Evolutionary conservation across 768 basidiomycete genomes (phyloP), one percentile per base, ranked within the genome.

Genomic region (Crucibulum laeve): DNA sequence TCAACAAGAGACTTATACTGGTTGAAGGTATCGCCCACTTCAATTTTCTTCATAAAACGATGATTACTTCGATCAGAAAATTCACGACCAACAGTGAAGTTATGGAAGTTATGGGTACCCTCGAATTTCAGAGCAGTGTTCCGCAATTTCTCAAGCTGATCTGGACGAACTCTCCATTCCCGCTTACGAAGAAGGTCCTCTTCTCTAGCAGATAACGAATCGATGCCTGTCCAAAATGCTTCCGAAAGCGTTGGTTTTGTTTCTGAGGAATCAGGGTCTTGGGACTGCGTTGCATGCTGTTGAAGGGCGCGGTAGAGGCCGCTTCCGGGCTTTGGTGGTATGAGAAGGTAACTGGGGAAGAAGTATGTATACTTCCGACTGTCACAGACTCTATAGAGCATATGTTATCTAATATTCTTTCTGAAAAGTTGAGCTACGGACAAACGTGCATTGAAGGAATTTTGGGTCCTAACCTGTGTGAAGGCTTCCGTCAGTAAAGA

Each of bases 291-390:
- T 14, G 53, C 53, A 34, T 70, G 58, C 26, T 65, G 54, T 38
- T 59, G 59, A 47, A 79, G 67, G 11, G 61, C 61, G 33, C 70
- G 68, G 50, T 73, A 64, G 34, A 91, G 71, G 10, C 76, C 74
- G 32, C 85, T 82, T 17, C 70, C 77, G 4, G 91, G 89, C 58
- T 83, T 87, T 0, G 96, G 93, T 1, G 95, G 92, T 21, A 98
- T 76, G 41, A 99, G 75, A 30, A 94, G 74, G 64, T 98, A 96
- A 1, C 90, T 83, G 0, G 96, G 96, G 52, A 99, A 87, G 67
- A 90, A 90, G 64, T 99, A 99, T 13, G 94, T 96, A 67, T 99
- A 99, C 61, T 93, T 91, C 47, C 95, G 80, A 48, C 93, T 95
- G 59, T 97, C 94, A 65, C 94, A 97, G 2, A 82, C 72, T 47